phyloP scores from a whole-genome alignment of 2,329 filamentous ascomycete genomes.

The Fusarium pilosicola region DNA sequence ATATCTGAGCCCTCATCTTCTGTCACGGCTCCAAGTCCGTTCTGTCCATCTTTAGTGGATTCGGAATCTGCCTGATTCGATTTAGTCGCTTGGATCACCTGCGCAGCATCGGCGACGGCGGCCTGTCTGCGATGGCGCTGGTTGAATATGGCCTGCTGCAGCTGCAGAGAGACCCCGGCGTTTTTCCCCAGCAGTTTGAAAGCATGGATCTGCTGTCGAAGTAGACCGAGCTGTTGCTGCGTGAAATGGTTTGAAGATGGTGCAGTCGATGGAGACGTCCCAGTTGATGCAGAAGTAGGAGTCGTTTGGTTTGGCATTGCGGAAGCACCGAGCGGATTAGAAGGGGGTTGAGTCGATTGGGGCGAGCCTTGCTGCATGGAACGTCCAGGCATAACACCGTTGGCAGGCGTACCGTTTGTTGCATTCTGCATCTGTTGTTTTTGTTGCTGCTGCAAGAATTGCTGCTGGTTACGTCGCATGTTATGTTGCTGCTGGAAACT shows the following conservation, averaged over 20 bases:
- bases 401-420: slow-evolving; percentile 61
- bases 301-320: slow-evolving; percentile 50
- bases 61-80: slow-evolving; percentile 47
- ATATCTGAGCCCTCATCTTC: slow-evolving; percentile 48
- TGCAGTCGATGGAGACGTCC: slow-evolving; percentile 44
- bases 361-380: slow-evolving; percentile 53
- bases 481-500: slow-evolving; percentile 75
- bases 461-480: slow-evolving; percentile 60
- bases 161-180: slow-evolving; percentile 77
- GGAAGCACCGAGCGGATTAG: slow-evolving; percentile 51
- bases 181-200: slow-evolving; percentile 94
- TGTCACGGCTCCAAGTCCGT: slow-evolving; percentile 48
- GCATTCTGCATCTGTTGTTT: slow-evolving; percentile 64
- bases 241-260: slow-evolving; percentile 71
- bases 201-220: slow-evolving; percentile 88
- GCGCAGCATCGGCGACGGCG: slow-evolving; percentile 59
- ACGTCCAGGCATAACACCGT: slow-evolving; percentile 56
- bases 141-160: slow-evolving; percentile 86
- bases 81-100: slow-evolving; percentile 49
- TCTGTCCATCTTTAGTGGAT: slow-evolving; percentile 49
- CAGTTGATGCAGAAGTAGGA: slow-evolving; percentile 47
- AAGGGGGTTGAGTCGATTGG: slow-evolving; percentile 46
- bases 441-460: slow-evolving; percentile 53
- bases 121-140: slow-evolving; percentile 73
- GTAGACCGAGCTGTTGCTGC: slow-evolving; percentile 78